phyloP scores from a whole-genome alignment of 331 rosid species.

The Quercus phellos region DNA sequence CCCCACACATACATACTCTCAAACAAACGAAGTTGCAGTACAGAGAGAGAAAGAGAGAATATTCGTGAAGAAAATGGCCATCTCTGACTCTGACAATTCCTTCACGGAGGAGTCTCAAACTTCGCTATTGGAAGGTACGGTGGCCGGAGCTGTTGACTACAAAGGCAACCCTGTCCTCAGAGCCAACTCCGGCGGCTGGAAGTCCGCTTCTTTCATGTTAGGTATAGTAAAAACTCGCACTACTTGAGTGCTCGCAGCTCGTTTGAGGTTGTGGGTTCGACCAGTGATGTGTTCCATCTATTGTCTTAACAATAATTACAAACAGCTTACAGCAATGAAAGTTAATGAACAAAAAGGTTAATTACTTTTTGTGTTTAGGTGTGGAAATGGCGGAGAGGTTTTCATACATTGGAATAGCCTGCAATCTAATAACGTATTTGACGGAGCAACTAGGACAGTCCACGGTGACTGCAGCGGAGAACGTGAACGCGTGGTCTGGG shows the following conservation, averaged over 20 bases:
- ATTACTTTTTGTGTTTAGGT: not conserved
- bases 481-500: slow-evolving; percentile 39
- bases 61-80: not conserved
- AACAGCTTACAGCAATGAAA: too few species aligned
- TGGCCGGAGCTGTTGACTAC: slow-evolving; percentile 26
- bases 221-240: not conserved
- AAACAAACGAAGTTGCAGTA: too few species aligned
- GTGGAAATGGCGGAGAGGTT: slow-evolving; percentile 48
- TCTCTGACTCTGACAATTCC: too few species aligned
- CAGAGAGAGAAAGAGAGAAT: too few species aligned
- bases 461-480: slow-evolving; percentile 36
- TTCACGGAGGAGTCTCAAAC: not conserved
- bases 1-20: too few species aligned
- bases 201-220: slow-evolving; percentile 28
- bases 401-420: slow-evolving; percentile 31
- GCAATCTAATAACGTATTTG: slow-evolving; percentile 40
- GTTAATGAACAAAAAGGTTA: too few species aligned
- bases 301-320: too few species aligned
- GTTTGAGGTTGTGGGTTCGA: too few species aligned
- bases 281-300: too few species aligned
- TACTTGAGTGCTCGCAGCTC: too few species aligned
- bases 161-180: slow-evolving; percentile 14
- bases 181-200: slow-evolving; percentile 34
- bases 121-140: slow-evolving; percentile 12
- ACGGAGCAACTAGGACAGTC: slow-evolving; percentile 32